These are phyloP conservation scores for Mucor racemosus DNA, from an alignment of 371 early-diverging fungal genomes.

Conservation along the genomic window DNA sequence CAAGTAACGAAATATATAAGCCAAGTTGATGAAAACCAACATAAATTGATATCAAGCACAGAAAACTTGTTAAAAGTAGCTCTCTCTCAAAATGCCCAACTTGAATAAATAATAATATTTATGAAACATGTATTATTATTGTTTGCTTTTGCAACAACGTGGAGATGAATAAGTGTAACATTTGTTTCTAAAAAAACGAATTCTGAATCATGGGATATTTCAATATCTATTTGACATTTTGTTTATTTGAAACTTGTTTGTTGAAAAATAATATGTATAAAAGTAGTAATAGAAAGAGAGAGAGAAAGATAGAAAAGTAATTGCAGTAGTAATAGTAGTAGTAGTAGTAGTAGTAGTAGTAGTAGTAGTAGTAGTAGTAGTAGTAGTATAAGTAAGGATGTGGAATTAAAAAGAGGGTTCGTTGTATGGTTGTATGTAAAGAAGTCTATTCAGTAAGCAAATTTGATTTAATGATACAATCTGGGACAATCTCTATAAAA, in stretches of 20 bases:
- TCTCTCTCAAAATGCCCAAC: too few relatives aligned
- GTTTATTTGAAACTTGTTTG: constrained; percentile 4
- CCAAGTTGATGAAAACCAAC: too few relatives aligned
- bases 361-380: not conserved
- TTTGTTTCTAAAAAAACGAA: not conserved
- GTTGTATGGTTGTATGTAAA: not conserved
- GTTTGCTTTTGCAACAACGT: not conserved
- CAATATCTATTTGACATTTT: not conserved
- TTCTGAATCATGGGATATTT: too few relatives aligned
- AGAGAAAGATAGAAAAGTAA: not conserved
- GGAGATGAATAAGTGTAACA: not conserved
- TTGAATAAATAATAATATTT: not conserved
- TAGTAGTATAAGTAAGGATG: not conserved
- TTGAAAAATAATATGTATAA: not conserved
- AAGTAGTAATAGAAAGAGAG: not conserved
- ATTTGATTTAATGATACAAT: not conserved
- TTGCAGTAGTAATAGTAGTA: too few relatives aligned
- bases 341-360: not conserved
- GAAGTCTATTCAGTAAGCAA: not conserved
- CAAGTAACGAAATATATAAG: too few relatives aligned
- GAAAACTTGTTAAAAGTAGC: too few relatives aligned
- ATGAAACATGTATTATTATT: not conserved
- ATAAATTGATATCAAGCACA: too few relatives aligned
- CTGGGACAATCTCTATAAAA: constrained; percentile 8
- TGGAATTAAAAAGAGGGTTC: not conserved